Base-by-base conservation (phyloP, 164 flowering plant species). In the Tetracentron sinense region DNA sequence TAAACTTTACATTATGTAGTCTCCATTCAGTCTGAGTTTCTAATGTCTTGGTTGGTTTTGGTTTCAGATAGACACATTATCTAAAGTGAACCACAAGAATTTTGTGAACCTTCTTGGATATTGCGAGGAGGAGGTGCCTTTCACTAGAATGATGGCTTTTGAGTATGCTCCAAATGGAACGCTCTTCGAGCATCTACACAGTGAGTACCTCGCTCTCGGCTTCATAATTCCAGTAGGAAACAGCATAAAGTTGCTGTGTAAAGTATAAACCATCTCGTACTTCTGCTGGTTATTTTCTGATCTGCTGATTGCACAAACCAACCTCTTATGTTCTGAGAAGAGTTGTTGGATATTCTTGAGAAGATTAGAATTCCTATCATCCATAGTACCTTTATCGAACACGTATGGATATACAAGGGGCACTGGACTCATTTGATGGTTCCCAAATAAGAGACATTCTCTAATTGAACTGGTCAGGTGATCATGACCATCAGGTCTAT, bases 121-220 rank as follows among this genome's bases (percentile, higher is more conserved):
- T 63, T 88, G 90, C 58, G 84, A 81, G 72, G 94, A 88, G 69
- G 79, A 78, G 51, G 55, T 72, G 60, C 94, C 88, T 33, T 85
- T 85, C 72, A 79, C 90, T 3, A 81, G 94, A 74, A 84, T 83
- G 84, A 79, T 88, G 90, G 90, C 84, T 51, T 88, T 85, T 62
- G 94, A 88, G 63, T 88, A 88, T 75, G 87, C 90, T 67, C 89
- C 94, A 44, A 88, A 85, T 63, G 94, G 94, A 49, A 79, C 94
- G 26, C 88, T 88, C 25, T 88, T 81, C 71, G 94, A 88, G 78
- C 94, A 88, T 78, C 76, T 88, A 22, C 90, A 88, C 63, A 54
- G 94, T 88, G 60, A 81, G 94, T 72, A 17, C 48, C 61, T 62
- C 4, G 12, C n/a, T 62, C 38, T 54, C 8, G 7, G 14, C 33